These are phyloP conservation scores for Neobulgaria alba DNA, from an alignment of 2,329 filamentous ascomycete genomes.

Conservation along the genomic window DNA sequence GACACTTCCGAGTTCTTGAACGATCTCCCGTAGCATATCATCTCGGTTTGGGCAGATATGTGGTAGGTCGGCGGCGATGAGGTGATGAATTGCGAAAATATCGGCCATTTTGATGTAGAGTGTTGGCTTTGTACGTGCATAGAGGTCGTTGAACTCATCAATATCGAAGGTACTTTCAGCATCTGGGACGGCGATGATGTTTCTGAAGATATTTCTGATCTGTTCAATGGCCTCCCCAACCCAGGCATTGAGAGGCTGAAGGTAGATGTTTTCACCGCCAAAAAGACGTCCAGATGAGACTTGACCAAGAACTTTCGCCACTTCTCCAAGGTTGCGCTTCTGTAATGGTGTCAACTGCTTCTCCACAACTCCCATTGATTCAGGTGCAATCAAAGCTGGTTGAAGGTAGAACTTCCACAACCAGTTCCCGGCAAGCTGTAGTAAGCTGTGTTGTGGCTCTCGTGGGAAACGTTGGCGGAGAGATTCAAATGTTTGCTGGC, in stretches of 20 bases:
- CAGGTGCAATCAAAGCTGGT: constrained; percentile 78
- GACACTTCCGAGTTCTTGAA: constrained; percentile 88
- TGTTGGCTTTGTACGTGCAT: constrained; percentile 91
- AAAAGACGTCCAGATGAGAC: constrained; percentile 83
- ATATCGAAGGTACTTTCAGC: constrained; percentile 93
- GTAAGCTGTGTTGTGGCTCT: constrained; percentile 67
- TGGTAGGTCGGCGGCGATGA: constrained; percentile 72
- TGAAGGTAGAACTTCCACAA: constrained; percentile 91
- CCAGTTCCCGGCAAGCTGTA: constrained; percentile 84
- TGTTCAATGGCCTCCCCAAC: constrained; percentile 77
- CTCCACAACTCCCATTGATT: constrained; percentile 89
- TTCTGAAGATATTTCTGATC: constrained; percentile 64
- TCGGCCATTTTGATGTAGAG: constrained; percentile 99
- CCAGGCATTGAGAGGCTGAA: constrained; percentile 91
- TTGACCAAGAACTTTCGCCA: constrained; percentile 85
- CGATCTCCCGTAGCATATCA: constrained; percentile 81
- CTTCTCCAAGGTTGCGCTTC: constrained; percentile 84
- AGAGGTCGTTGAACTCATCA: constrained; percentile 97
- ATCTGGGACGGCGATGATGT: constrained; percentile 74
- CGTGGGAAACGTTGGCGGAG: constrained; percentile 69
- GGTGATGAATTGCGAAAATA: constrained; percentile 89
- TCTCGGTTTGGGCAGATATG: constrained; percentile 72
- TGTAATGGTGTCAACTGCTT: constrained; percentile 82
- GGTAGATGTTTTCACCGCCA: constrained; percentile 87
- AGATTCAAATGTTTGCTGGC: constrained; percentile 74